Evolutionary conservation across 2,329 filamentous ascomycete genomes (phyloP).

Genomic region (Cytospora chrysosperma): DNA sequence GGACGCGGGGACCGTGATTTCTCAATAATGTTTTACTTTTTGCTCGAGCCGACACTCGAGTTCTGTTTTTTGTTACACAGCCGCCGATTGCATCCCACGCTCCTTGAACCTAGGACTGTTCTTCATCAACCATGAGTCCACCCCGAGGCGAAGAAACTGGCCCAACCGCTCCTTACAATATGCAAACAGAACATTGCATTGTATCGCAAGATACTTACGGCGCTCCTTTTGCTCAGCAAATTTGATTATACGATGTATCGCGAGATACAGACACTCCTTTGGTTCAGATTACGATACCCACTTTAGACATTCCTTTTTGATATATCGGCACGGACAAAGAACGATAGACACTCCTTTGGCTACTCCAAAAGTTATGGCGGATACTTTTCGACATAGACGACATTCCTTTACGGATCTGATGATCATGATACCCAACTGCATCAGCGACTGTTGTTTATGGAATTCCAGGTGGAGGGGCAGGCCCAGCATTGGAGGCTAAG

Average conservation of each 20-base stretch:
- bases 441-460: slow-evolving; percentile 45
- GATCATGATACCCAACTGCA: slow-evolving; percentile 52
- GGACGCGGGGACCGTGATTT: slow-evolving; percentile 22
- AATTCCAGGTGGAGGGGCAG: slow-evolving; percentile 14
- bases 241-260: slow-evolving; percentile 27
- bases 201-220: slow-evolving; percentile 34
- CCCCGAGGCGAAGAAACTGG: neutral
- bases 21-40: slow-evolving; percentile 29
- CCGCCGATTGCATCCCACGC: slow-evolving; percentile 36
- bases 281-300: slow-evolving; percentile 39
- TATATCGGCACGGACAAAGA: slow-evolving; percentile 35
- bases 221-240: slow-evolving; percentile 31
- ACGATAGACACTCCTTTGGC: slow-evolving; percentile 34
- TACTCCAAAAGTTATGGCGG: slow-evolving; percentile 36
- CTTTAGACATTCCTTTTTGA: slow-evolving; percentile 46
- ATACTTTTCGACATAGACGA: slow-evolving; percentile 39
- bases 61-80: slow-evolving; percentile 29
- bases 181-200: slow-evolving; percentile 31
- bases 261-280: slow-evolving; percentile 34
- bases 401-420: slow-evolving; percentile 46
- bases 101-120: slow-evolving; percentile 21
- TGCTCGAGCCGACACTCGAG: slow-evolving; percentile 31
- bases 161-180: slow-evolving; percentile 31
- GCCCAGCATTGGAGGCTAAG: slow-evolving; percentile 2
- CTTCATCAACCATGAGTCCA: neutral